Base-by-base conservation (phyloP, 169 alveolate species). In the Cystoisospora suis region DNA sequence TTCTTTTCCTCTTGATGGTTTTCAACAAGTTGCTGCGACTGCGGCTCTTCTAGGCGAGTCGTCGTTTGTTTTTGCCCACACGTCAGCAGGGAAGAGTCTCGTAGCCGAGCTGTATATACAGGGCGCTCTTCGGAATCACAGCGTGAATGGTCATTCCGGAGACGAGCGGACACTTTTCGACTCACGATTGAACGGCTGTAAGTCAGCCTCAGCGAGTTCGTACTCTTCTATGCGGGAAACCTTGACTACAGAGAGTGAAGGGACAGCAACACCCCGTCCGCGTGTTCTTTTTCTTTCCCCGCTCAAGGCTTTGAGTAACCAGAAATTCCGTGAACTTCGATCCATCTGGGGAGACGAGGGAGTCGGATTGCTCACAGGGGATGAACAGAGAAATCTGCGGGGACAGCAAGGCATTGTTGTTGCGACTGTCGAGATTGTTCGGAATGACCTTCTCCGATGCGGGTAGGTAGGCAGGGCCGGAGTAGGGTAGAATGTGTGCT, bases 81-180 rank as follows among this genome's bases (percentile, higher is more conserved):
- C 99, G 17, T 98, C 99, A 32, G 99, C 99, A 56, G 99, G 99
- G 45, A 98, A 98, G 93, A 98, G 99, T 9, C 99, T 98, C 0
- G 98, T 98, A 29, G 99, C 99, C 15, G 99, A 98, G 93, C 56
- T 72, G 29, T 98, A 98, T 94, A 99, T 99, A 0, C 97, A 98
- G 61, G 99, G 99, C 15, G 88, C 98, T 72, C 98, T 99, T 0
- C 83, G 83, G 34, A 12, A 23, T 53, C 65, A 12, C 23, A 12
- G 29, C 23, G 65, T 12, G 23, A 53, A 23, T 23, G 65, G 29
- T 53, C 23, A 12, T 53, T 12, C 65, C 23, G 12, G 29, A 53
- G 29, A 23, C 65, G 23, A 23, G 23, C 56, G 83, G 6, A 0
- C 83, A 5, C 65, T 15, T 12, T 12, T 15, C 29, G 23, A 53